Percentiles rank a stretch among this genome's conserved stretches.
These are phyloP conservation scores for Parmelia sp. DNA, from an alignment of 495 filamentous ascomycete genomes.

Conservation along the genomic window DNA sequence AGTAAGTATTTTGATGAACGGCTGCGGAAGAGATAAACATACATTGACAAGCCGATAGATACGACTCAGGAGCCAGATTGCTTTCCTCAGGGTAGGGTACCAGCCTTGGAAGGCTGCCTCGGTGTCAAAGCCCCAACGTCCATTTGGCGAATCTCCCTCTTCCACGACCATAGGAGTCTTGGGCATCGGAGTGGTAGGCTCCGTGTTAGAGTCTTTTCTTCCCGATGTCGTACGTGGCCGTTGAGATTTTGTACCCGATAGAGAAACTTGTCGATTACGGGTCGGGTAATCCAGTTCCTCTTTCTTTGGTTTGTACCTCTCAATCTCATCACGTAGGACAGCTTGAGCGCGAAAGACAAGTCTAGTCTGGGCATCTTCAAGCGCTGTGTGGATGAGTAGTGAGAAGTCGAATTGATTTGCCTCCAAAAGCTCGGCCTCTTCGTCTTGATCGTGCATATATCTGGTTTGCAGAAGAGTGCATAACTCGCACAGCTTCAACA, in stretches of 20 bases:
- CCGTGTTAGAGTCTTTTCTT: slow-evolving; percentile 38
- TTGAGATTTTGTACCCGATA: slow-evolving; percentile 44
- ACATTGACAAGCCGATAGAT: slow-evolving; percentile 82
- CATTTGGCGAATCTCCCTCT: slow-evolving; percentile 38
- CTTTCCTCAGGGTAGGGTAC: slow-evolving; percentile 69
- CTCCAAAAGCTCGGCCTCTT: slow-evolving; percentile 54
- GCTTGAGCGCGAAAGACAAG: slow-evolving; percentile 67
- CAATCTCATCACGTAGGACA: slow-evolving; percentile 62
- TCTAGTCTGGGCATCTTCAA: slow-evolving; percentile 68
- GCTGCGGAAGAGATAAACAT: slow-evolving; percentile 36
- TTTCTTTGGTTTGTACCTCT: slow-evolving; percentile 59
- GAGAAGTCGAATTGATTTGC: slow-evolving; percentile 59
- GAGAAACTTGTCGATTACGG: slow-evolving; percentile 40
- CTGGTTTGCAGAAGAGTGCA: slow-evolving; percentile 77
- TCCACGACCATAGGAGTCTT: slow-evolving; percentile 48
- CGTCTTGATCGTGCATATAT: slow-evolving; percentile 68
- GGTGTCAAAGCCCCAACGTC: slow-evolving; percentile 50
- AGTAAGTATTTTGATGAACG: slow-evolving; percentile 14
- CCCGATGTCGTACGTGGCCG: slow-evolving; percentile 35
- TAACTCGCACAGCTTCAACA: slow-evolving; percentile 72
- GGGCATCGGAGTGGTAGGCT: slow-evolving; percentile 43
- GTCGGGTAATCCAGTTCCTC: slow-evolving; percentile 64
- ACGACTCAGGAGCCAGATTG: slow-evolving; percentile 73
- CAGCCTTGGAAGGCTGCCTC: slow-evolving; percentile 44
- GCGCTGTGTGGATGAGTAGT: slow-evolving; percentile 56